These are phyloP conservation scores for Gossypium australe DNA, from an alignment of 345 rosid genomes.

Conservation along the genomic window DNA sequence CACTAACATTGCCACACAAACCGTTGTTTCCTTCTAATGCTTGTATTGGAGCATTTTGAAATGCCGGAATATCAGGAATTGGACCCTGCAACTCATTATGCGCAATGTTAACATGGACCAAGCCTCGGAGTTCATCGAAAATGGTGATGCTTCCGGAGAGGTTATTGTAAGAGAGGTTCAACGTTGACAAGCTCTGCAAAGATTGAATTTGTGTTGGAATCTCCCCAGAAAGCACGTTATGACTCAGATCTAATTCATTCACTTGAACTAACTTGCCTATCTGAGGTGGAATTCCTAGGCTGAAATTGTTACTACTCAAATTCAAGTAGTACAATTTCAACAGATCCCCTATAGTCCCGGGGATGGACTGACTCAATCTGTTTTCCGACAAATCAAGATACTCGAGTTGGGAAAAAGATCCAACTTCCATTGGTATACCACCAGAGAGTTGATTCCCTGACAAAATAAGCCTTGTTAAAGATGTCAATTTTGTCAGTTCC, in stretches of 20 bases:
- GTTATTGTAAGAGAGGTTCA: background rate
- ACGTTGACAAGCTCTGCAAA: background rate
- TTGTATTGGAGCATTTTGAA: background rate
- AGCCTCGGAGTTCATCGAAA: background rate
- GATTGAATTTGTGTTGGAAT: background rate
- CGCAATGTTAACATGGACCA: background rate
- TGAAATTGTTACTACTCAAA: background rate
- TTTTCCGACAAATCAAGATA: background rate
- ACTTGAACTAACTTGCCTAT: background rate
- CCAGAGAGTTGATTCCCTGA: background rate
- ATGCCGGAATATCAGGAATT: background rate
- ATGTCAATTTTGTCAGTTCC: background rate
- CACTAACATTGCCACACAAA: background rate
- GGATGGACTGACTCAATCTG: background rate
- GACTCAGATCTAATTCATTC: slow-evolving; percentile 5
- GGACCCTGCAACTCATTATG: background rate
- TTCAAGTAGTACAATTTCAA: background rate
- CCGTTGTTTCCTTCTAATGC: slow-evolving; percentile 1
- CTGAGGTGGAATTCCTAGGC: background rate
- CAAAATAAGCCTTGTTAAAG: background rate
- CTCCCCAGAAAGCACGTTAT: background rate
- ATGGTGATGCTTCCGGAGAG: background rate
- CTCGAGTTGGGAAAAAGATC: background rate
- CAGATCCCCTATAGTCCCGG: background rate
- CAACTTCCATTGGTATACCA: background rate